Conservation (phyloP, 2,329 filamentous ascomycete species). For the Aspergillus floridensis region DNA sequence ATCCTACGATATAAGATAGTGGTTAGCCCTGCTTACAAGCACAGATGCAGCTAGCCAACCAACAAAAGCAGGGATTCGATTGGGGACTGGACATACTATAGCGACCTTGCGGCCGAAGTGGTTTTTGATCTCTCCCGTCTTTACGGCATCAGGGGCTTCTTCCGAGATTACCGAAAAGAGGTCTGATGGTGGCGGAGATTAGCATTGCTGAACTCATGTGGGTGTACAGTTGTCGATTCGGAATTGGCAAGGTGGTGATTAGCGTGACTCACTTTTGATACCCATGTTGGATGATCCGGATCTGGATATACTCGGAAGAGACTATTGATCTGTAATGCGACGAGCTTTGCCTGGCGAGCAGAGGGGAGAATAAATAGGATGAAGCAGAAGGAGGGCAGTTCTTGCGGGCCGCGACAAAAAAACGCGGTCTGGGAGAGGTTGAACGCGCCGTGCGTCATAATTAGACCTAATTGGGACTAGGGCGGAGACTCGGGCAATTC, state of each 20-base stretch:
- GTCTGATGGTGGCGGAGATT: slow-evolving; percentile 42
- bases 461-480: slow-evolving; percentile 22
- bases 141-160: slow-evolving; percentile 91
- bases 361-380: too few species aligned
- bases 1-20: slow-evolving; percentile 47
- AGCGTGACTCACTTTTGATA: slow-evolving; percentile 48
- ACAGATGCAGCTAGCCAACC: slow-evolving; percentile 14
- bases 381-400: too few species aligned
- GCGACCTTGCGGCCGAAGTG: slow-evolving; percentile 98
- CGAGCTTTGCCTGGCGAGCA: too few species aligned
- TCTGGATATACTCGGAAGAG: too few species aligned
- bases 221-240: slow-evolving; percentile 58
- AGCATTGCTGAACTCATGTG: slow-evolving; percentile 9
- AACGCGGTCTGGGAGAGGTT: slow-evolving; percentile 12
- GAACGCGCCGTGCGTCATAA: slow-evolving; percentile 19
- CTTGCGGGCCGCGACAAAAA: slow-evolving; percentile 12
- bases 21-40: not conserved
- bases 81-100: slow-evolving; percentile 63
- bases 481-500: slow-evolving; percentile 1
- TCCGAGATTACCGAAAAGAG: slow-evolving; percentile 82
- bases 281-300: slow-evolving; percentile 40
- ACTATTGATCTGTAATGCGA: too few species aligned
- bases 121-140: slow-evolving; percentile 96
- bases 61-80: slow-evolving; percentile 9
- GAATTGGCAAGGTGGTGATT: slow-evolving; percentile 17